A percentile compares a stretch with the other conserved stretches of the same genome.
These are phyloP conservation scores for Hypoxylon cercidicola DNA, from an alignment of 495 filamentous ascomycete genomes.

Conservation along the genomic window DNA sequence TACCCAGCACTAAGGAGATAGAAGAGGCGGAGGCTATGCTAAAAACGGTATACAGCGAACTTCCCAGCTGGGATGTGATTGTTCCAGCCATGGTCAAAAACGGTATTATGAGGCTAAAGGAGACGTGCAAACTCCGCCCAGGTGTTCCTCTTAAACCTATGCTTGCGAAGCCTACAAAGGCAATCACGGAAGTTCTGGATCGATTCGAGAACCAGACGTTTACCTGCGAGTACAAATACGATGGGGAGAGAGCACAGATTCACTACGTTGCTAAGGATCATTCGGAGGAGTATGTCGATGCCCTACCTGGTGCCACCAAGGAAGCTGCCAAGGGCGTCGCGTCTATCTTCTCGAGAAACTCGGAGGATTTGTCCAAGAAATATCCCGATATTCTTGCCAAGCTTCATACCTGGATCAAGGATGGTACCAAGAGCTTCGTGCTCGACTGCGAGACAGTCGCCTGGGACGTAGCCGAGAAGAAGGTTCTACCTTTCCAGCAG, in stretches of 20 bases:
- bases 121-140: constrained; percentile 91
- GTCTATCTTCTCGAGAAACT: constrained; percentile 96
- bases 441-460: constrained; percentile 98
- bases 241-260: constrained; percentile 96
- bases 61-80: constrained; percentile 95
- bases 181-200: constrained; percentile 98
- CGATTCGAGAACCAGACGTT: constrained; percentile 95
- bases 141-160: constrained; percentile 97
- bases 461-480: constrained; percentile 93
- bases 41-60: constrained; percentile 92
- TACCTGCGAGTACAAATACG: constrained; percentile 99
- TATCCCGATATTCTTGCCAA: constrained; percentile 95
- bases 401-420: constrained; percentile 87
- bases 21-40: constrained; percentile 84
- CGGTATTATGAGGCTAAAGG: constrained; percentile 81
- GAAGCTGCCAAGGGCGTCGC: constrained; percentile 72
- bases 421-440: constrained; percentile 91
- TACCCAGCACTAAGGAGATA: constrained; percentile 76
- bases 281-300: constrained; percentile 63
- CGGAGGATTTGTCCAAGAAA: constrained; percentile 95
- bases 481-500: constrained; percentile 95
- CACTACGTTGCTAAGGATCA: constrained; percentile 92
- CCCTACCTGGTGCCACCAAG: constrained; percentile 64
- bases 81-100: constrained; percentile 87
- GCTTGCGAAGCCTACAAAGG: constrained; percentile 98